Conservation (phyloP, 306 rosid genomes). For the Phaseolus lunatus region DNA sequence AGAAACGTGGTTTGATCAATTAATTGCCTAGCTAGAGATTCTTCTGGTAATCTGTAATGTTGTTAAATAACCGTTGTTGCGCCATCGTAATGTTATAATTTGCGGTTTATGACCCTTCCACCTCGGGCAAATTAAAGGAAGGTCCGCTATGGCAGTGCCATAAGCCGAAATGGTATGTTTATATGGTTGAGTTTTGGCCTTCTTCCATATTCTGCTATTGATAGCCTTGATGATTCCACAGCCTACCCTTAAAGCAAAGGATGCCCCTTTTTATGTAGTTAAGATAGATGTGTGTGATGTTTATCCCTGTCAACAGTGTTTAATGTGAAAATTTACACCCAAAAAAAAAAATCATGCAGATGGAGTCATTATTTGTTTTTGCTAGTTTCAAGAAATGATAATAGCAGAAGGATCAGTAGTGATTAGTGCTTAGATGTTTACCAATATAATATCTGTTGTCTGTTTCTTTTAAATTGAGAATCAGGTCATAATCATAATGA, state of each 20-base stretch:
- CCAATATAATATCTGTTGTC: constrained; percentile 26
- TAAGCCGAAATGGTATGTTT: no score
- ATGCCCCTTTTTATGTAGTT: not conserved
- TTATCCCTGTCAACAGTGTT: not conserved
- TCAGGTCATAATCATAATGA: not conserved
- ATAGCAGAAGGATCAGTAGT: constrained; percentile 2
- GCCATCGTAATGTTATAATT: not conserved
- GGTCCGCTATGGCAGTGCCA: not conserved
- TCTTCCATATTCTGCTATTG: not conserved
- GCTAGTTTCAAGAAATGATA: constrained; percentile 1
- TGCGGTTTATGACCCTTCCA: not conserved
- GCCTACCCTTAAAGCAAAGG: constrained; percentile 13
- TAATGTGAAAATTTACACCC: constrained; percentile 20
- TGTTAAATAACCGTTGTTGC: not conserved
- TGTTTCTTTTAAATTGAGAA: constrained; percentile 31
- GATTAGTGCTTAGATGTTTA: constrained; percentile 10
- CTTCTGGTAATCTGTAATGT: not conserved
- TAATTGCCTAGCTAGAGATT: constrained; percentile 20
- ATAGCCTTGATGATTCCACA: not conserved
- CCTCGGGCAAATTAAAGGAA: not conserved
- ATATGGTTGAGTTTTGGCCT: not conserved
- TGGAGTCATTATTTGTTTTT: constrained; percentile 1
- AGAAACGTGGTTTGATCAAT: constrained; percentile 29
- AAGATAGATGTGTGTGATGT: not conserved
- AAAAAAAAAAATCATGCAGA: no score